Base-by-base conservation (phyloP, 441 rosid species). In the Gossypium armourianum region DNA sequence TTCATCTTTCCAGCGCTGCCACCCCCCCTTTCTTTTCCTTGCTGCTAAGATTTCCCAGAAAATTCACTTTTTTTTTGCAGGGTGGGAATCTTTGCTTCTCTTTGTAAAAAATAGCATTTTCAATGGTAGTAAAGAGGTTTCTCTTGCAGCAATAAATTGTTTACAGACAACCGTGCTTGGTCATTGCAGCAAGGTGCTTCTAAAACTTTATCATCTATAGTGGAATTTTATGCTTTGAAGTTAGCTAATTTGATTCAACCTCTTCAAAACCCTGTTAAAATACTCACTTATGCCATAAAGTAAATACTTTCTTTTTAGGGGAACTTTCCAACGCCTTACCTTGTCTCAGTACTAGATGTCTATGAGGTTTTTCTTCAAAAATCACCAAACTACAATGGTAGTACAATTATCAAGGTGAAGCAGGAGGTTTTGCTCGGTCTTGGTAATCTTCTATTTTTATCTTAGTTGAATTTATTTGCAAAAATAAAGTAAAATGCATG, bases 111-210 rank as follows among this genome's bases (percentile, higher is more conserved):
- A 85, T 80, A 90, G 96, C 83, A 84, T 83, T 74, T 81, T 89
- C 73, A 89, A 84, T 81, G 95, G 97, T 53, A 92, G 97, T 75
- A 94, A 89, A 84, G 99, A 94, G 80, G 97, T 95, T 76, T 82
- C 97, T 70, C 85, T 95, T 77, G 99, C 97, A 68, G 97, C 95
- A 52, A 79, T 92, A 84, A 89, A 80, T 74, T 90, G 99, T 82
- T 78, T 95, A 53, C 98, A 90, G 78, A 90, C 93, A 65, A 85
- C 99, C 60, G 83, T 89, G 76, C 74, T 88, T 59, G 86, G 93
- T 47, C 99, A 95, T 68, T 81, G 86, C 74, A 85, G 77, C 70
- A 94, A 90, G 97, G 98, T 91, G 81, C 21, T 78, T 61, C 0
- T 52, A 60, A 29, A 28, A 29, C 29, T 17, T 62, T 32, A 26